Conservation (phyloP, 352 stramenopile genomes). For the Saprolegnia parasitica region DNA sequence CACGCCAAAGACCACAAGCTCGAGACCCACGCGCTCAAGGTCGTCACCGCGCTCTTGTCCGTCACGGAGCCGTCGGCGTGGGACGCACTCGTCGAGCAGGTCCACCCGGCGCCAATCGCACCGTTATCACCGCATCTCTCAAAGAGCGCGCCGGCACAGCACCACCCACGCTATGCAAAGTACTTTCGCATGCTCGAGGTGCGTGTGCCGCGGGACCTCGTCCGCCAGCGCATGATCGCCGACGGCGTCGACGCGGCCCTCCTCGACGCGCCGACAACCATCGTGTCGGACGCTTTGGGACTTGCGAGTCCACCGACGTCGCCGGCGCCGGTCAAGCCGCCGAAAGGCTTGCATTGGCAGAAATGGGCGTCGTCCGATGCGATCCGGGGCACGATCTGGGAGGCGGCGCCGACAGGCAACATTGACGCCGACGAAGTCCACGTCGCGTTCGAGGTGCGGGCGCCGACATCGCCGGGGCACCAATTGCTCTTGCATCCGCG, state of each 20-base stretch:
- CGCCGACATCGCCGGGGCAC: not conserved
- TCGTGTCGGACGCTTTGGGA: not conserved
- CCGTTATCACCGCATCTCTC: not conserved
- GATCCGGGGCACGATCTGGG: not conserved
- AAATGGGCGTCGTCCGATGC: not conserved
- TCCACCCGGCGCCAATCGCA: not conserved
- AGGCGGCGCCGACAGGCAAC: not conserved
- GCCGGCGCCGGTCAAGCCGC: not conserved
- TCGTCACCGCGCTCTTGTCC: not conserved
- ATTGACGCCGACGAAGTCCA: conserved; percentile 11
- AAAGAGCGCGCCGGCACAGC: not conserved
- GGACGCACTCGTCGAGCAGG: not conserved
- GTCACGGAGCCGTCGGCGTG: not conserved
- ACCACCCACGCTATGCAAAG: conserved; percentile 21
- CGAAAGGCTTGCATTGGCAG: conserved; percentile 2
- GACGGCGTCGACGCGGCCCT: conserved; percentile 19
- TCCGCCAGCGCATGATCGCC: conserved; percentile 27
- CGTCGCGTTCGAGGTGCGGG: not conserved
- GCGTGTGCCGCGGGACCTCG: conserved; percentile 17
- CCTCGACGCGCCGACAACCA: not conserved
- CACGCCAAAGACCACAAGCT: not conserved
- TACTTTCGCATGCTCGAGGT: conserved; percentile 30
- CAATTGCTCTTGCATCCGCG: not conserved
- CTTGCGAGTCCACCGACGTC: not conserved
- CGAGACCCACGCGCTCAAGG: not conserved